Base-by-base conservation (phyloP, 306 rosid species). In the Vigna angularis region DNA sequence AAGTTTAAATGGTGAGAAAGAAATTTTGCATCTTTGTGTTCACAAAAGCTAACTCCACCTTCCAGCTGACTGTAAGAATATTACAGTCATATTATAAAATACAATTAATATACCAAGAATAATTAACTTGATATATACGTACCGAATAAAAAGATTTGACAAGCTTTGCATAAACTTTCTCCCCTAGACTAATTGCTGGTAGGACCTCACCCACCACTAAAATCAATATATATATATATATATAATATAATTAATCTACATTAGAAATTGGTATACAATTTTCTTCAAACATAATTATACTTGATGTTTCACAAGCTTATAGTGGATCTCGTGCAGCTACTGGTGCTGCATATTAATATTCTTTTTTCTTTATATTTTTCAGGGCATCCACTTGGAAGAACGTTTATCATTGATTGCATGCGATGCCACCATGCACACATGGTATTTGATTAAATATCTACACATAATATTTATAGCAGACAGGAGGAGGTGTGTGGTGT, bases 21-120 rank as follows among this genome's bases (percentile, higher is more conserved):
- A 67, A 14, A 66, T 51, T 30, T 30, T 61, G 78, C 81, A 76
- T 75, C 44, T 76, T 65, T 82, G 30, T 72, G 28, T 53, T 76
- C 58, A 42, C 82, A 71, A 82, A 82, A 82, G 85, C 70, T 45
- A 59, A 26, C 18, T 59, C 40, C 66, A 59, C 66, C 9, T 24
- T 11, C 66, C 36, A 20, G 67, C 63, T 73, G 77, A 75, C 77
- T 72, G 17, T 58, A 24, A 58, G 40, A 58, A 58, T 58, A 58
- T 58, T 57, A 22, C 13, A 26, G 40, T 26, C 36, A 7, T 30
- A 61, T 30, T 61, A 28, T 13, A 61, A 61, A 30, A 30, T 34
- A 5, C 6, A 61, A 20, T 20, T 20, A 20, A 15, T 30, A 61
- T 30, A 32, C 22, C 66, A 61, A 61, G 66, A 61, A 61, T 61